Percentiles rank a stretch among this genome's conserved stretches.
phyloP scores from a whole-genome alignment of 2,329 filamentous ascomycete species.

The Neofusicoccum cordaticola region DNA sequence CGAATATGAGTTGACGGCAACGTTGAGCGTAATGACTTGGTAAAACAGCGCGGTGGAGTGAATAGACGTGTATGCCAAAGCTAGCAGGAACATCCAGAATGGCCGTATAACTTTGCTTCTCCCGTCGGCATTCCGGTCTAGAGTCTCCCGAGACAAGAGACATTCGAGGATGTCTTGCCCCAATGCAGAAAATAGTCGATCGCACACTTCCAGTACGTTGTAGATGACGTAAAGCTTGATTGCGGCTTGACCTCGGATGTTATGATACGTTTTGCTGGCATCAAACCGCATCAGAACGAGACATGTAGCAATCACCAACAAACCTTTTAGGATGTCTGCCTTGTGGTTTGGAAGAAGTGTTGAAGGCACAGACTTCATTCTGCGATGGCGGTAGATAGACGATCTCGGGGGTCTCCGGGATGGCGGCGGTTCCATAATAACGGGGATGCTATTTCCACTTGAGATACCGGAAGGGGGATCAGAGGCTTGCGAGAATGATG shows the following conservation, averaged over 20 bases:
- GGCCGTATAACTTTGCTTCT: conserved; percentile 88
- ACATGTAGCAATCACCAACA: conserved; percentile 83
- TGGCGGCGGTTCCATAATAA: conserved; percentile 25
- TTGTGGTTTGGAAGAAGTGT: conserved; percentile 85
- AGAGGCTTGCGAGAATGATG: conserved; percentile 22
- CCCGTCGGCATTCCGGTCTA: conserved; percentile 82
- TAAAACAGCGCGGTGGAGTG: conserved; percentile 91
- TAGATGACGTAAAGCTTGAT: conserved; percentile 99
- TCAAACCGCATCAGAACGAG: conserved; percentile 85
- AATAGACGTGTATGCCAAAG: conserved; percentile 80
- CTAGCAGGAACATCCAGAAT: conserved; percentile 85
- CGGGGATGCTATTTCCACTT: conserved; percentile 18
- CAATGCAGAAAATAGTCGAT: conserved; percentile 83
- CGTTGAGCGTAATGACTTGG: conserved; percentile 95
- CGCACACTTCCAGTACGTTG: conserved; percentile 91
- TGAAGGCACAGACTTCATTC: conserved; percentile 82
- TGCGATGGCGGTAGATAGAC: conserved; percentile 56
- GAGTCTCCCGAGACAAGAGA: conserved; percentile 86
- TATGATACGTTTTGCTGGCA: conserved; percentile 96
- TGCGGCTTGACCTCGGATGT: conserved; percentile 90
- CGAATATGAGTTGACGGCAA: conserved; percentile 97
- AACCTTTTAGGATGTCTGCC: conserved; percentile 87
- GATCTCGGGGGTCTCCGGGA: conserved; percentile 33
- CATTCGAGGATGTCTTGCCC: conserved; percentile 97
- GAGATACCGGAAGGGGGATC: conserved; percentile 18